Evolutionary conservation across 331 rosid genomes (phyloP), one percentile per base, ranked within the genome.

Genomic region (Acacia concinna): DNA sequence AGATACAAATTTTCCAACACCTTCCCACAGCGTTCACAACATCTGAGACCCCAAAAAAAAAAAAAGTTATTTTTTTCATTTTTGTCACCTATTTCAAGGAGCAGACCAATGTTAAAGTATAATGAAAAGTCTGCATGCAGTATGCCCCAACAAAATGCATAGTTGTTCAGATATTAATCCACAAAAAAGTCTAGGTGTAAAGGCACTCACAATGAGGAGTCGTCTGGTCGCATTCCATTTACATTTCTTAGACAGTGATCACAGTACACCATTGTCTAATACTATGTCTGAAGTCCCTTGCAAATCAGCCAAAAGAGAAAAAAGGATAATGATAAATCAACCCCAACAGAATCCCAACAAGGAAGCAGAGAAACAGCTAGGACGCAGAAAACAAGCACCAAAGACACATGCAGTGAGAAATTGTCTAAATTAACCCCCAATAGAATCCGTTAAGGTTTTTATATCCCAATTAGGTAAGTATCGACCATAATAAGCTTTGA

Each of bases 11-110:
- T 85, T 67, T 84, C 86, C 85, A 86, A 49, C 60, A 84, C 84
- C 78, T 73, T 84, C 41, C 90, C 90, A 68, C 90, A 86, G 1
- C 0, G 0, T 3, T 25, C 34, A 56, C 90, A 86, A 67, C 84
- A 83, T 60, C 90, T 86, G 78, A 66, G 0, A 81, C 71, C 34
- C 71, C 34, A 2, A 47, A 81, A 51, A 41, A n/a, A 18, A 21
- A 71, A 47, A 25, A 60, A 31, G 27, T 75, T 37, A 59, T 25
- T 4, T 27, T 15, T 75, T 38, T 25, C 1, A 3, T 4, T 12
- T 25, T 17, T 14, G 28, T 65, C 52, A 14, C 43, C 52, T 17
- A 51, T 27, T 28, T 20, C 1, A 35, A 76, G 60, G 47, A 37
- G 17, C 21, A 56, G 14, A 25, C n/a, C 15, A 37, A 12, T 54